Evolutionary conservation across 164 flowering plant genomes (phyloP).

Genomic region (Vitis cinerea): DNA sequence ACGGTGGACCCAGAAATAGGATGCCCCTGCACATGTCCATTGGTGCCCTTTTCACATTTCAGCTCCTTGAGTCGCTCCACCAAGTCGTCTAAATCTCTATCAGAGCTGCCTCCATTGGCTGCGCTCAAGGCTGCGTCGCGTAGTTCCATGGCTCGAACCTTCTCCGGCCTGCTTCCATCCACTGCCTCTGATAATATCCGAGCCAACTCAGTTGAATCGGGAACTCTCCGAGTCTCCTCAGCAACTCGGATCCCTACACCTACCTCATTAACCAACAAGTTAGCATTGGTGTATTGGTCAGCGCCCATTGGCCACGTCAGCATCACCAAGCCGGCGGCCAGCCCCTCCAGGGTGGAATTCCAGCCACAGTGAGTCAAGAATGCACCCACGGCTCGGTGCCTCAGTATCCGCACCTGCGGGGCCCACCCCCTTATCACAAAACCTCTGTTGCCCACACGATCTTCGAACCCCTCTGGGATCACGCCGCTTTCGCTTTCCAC

Average conservation of each 20-base stretch:
- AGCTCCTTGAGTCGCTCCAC: too few relatives aligned
- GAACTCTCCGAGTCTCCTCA: conserved; percentile 7
- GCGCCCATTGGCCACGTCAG: conserved; percentile 54
- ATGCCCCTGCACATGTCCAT: too few relatives aligned
- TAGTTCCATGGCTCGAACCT: too few relatives aligned
- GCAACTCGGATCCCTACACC: conserved; percentile 2
- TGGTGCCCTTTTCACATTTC: too few relatives aligned
- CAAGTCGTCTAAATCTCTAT: too few relatives aligned
- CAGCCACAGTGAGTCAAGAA: conserved; percentile 62
- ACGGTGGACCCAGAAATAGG: too few relatives aligned
- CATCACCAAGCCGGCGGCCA: conserved; percentile 40
- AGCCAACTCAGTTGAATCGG: conserved; percentile 10
- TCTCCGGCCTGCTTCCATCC: too few relatives aligned
- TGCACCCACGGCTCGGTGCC: conserved; percentile 41
- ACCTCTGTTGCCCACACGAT: conserved; percentile 34
- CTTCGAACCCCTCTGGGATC: conserved; percentile 34
- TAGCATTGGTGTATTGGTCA: conserved; percentile 4
- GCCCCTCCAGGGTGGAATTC: conserved; percentile 48
- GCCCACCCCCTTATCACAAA: conserved; percentile 42
- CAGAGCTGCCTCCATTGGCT: too few relatives aligned
- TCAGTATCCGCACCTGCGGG: conserved; percentile 43
- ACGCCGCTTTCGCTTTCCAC: conserved; percentile 9
- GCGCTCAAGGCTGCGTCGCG: too few relatives aligned
- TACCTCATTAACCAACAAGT: conserved; percentile 4
- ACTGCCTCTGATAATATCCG: background rate